These are phyloP conservation scores for Priceomyces melissophilus DNA, from an alignment of 805 yeast genomes.

Conservation along the genomic window DNA sequence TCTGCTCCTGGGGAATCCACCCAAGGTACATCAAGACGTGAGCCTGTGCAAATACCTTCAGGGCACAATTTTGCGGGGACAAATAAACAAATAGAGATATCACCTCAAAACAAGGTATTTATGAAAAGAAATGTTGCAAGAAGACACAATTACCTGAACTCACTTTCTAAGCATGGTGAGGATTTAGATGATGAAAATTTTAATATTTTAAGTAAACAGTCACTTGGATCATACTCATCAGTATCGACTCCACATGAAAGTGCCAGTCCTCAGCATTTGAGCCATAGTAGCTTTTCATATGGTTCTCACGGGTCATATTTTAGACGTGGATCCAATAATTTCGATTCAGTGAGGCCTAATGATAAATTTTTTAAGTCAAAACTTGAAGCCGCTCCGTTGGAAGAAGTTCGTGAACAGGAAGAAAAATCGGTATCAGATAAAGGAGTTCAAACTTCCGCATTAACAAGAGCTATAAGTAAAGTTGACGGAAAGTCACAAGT, in stretches of 20 bases:
- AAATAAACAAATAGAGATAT: background rate
- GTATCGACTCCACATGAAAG: conserved; percentile 4
- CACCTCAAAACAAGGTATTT: background rate
- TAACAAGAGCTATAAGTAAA: conserved; percentile 22
- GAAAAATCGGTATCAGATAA: no score
- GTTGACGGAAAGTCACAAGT: conserved; percentile 9
- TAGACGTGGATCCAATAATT: no score
- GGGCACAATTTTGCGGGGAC: no score
- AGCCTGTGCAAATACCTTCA: no score
- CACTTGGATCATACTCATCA: conserved; percentile 13
- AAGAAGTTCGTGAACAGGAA: no score
- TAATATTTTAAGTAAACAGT: conserved; percentile 16
- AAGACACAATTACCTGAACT: background rate
- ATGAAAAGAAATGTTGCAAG: background rate
- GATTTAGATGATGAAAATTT: conserved; percentile 38
- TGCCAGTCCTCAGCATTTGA: conserved; percentile 4
- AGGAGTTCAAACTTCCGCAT: conserved; percentile 15
- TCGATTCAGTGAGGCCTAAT: background rate
- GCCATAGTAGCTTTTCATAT: conserved; percentile 3
- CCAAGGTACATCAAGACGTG: no score
- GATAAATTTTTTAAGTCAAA: conserved; percentile 2
- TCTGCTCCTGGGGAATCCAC: no score
- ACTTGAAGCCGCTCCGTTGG: no score
- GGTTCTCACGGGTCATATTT: conserved; percentile 6
- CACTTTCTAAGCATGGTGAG: conserved; percentile 1